Conservation (phyloP, 2,329 filamentous ascomycete species). For the Lasiodiplodia sp. region DNA sequence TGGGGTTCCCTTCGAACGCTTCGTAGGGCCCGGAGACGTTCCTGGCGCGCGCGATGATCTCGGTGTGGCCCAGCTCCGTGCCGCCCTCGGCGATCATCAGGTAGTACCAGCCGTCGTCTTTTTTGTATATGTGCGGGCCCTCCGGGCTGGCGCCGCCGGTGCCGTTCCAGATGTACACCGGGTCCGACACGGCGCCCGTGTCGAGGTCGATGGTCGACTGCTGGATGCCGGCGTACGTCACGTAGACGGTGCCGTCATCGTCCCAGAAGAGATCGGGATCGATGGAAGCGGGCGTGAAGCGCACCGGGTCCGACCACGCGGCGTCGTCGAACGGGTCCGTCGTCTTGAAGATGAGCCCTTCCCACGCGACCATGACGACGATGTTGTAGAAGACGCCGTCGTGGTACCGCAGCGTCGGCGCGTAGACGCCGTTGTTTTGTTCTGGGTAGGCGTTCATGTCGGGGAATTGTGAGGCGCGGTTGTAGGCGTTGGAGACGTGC, state of each 20-base stretch:
- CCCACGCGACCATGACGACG: conserved; percentile 52
- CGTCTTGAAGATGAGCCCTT: conserved; percentile 56
- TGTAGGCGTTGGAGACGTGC: conserved; percentile 38
- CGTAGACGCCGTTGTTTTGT: conserved; percentile 47
- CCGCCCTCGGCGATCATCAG: conserved; percentile 37
- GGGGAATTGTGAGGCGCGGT: background rate
- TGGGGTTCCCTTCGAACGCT: conserved; percentile 35
- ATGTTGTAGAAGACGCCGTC: conserved; percentile 50
- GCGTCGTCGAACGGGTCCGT: conserved; percentile 51
- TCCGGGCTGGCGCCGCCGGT: conserved; percentile 42
- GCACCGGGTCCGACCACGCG: conserved; percentile 58
- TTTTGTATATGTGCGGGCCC: conserved; percentile 42
- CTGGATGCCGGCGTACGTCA: conserved; percentile 41
- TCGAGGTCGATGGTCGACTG: conserved; percentile 42
- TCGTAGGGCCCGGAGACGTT: conserved; percentile 38
- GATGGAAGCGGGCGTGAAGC: conserved; percentile 59
- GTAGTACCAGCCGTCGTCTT: conserved; percentile 44
- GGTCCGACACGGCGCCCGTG: conserved; percentile 36
- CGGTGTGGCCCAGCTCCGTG: conserved; percentile 39
- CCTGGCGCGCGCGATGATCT: conserved; percentile 41
- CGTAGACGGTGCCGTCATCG: conserved; percentile 44
- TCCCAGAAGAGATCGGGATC: conserved; percentile 66
- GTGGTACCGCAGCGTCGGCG: conserved; percentile 47
- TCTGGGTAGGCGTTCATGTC: conserved; percentile 37
- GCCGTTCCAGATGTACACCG: conserved; percentile 44